Conservation (phyloP, 495 filamentous ascomycete genomes). For the Tuber indicum region DNA sequence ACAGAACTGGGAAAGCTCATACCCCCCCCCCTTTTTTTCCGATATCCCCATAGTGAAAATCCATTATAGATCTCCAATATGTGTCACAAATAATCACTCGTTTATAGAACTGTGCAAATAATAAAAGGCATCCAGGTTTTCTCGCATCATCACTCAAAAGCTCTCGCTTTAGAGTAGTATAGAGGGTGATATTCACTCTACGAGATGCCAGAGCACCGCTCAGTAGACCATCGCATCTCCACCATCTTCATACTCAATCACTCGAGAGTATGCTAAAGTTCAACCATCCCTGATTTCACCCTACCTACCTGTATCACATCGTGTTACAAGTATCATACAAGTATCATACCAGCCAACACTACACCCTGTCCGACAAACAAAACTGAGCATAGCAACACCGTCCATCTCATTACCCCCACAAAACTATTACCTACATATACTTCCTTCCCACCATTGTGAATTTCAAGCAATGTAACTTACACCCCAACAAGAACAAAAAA, state of each 20-base stretch:
- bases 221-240: neutral
- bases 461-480: neutral
- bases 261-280: neutral
- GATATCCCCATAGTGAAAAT: neutral
- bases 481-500: neutral
- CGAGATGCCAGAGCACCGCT: neutral
- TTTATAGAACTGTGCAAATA: neutral
- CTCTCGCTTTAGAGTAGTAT: neutral
- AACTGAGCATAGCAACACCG: neutral
- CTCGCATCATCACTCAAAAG: neutral
- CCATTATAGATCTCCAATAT: neutral
- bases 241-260: neutral
- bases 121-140: neutral
- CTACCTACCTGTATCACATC: neutral
- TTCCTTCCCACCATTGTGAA: neutral
- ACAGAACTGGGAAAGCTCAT: no score
- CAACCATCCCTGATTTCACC: neutral
- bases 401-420: neutral
- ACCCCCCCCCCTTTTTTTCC: neutral
- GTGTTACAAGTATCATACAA: no score
- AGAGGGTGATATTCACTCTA: neutral
- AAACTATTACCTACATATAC: neutral
- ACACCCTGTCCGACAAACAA: neutral
- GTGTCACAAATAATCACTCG: neutral
- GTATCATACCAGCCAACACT: neutral